These are phyloP conservation scores for Phaeotremella fagi DNA, from an alignment of 768 basidiomycete species.

Conservation along the genomic window DNA sequence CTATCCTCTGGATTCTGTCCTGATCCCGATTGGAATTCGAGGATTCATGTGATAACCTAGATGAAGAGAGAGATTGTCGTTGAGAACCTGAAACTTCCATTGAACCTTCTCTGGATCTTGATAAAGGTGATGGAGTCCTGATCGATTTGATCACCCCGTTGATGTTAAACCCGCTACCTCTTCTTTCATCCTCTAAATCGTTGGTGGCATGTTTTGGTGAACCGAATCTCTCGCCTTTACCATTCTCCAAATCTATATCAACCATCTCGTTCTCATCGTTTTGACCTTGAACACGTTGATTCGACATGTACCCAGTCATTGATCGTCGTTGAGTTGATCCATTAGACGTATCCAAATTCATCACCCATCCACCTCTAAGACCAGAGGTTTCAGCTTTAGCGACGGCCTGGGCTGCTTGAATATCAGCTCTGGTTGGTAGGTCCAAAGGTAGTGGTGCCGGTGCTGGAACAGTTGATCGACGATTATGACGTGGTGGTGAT, in stretches of 20 bases:
- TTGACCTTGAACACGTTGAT: neutral
- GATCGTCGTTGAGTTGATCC: constrained; percentile 12
- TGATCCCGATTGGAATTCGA: too few species aligned
- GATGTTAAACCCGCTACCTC: constrained; percentile 2
- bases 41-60: neutral
- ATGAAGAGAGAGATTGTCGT: neutral
- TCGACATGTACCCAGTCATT: neutral
- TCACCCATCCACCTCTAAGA: constrained; percentile 49
- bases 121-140: constrained; percentile 26
- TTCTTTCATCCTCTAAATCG: constrained; percentile 26
- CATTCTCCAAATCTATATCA: constrained; percentile 49
- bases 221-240: constrained; percentile 39
- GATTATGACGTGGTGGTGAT: constrained; percentile 17
- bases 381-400: constrained; percentile 42
- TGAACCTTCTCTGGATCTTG: constrained; percentile 14
- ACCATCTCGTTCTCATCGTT: constrained; percentile 39
- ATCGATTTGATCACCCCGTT: constrained; percentile 4
- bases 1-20: neutral
- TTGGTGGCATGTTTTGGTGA: constrained; percentile 13
- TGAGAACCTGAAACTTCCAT: constrained; percentile 12
- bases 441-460: constrained; percentile 43
- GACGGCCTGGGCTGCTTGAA: constrained; percentile 47
- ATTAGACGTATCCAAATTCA: constrained; percentile 38
- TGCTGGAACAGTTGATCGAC: constrained; percentile 4
- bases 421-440: constrained; percentile 48